Evolutionary conservation across 352 stramenopile species (phyloP).

Genomic region (Globisporangium barbulae): DNA sequence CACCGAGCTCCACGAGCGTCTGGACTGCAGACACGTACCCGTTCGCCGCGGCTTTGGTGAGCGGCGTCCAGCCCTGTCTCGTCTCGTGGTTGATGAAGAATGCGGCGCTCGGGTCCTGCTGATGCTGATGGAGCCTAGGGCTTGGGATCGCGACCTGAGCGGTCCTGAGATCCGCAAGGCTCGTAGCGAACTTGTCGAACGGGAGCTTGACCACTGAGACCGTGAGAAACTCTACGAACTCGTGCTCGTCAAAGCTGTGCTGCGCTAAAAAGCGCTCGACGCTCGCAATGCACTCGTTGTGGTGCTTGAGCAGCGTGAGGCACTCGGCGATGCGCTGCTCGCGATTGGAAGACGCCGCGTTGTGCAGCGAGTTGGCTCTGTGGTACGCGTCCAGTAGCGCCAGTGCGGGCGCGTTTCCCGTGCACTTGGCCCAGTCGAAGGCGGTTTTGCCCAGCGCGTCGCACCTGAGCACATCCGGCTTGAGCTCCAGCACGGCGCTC

Average conservation of each 20-base stretch:
- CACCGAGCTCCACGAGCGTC: conserved; percentile 44
- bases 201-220: conserved; percentile 15
- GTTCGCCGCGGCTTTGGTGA: conserved; percentile 61
- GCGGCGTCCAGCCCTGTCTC: conserved; percentile 59
- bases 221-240: conserved; percentile 36
- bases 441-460: conserved; percentile 55
- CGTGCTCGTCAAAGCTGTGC: conserved; percentile 39
- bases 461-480: conserved; percentile 36
- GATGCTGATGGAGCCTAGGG: not conserved
- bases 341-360: conserved; percentile 30
- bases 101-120: conserved; percentile 4
- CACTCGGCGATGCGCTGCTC: conserved; percentile 37
- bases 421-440: conserved; percentile 62
- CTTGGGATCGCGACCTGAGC: not conserved
- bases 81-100: conserved; percentile 62
- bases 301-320: conserved; percentile 27
- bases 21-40: conserved; percentile 34
- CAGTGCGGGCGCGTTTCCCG: conserved; percentile 34
- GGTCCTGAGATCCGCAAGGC: conserved; percentile 23
- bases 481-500: conserved; percentile 30
- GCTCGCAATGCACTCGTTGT: conserved; percentile 27
- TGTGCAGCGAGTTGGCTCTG: conserved; percentile 27
- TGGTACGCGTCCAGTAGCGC: conserved; percentile 36
- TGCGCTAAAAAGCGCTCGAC: conserved; percentile 27
- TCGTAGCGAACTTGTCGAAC: conserved; percentile 18